Evolutionary conservation across 345 rosid genomes (phyloP), one percentile per base, ranked within the genome.

Genomic region (thale cress (Arabidopsis thaliana)): DNA sequence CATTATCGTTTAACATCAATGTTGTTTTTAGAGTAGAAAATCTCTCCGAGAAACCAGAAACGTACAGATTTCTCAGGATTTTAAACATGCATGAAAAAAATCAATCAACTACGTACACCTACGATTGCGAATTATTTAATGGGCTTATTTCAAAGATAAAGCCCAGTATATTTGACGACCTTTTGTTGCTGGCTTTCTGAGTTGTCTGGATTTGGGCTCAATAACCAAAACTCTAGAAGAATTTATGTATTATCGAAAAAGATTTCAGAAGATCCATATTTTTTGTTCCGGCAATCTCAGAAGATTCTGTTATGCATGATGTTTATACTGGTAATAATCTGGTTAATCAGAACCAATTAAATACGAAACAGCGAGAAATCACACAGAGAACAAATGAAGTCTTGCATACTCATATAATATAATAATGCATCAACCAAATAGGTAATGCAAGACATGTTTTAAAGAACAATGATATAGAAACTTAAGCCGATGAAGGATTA

Each of bases 81-180:
- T 49, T n/a, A 46, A 46, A 46, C 22, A n/a, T n/a, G 23, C 50
- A 46, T 46, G 22, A n/a, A 22, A 45, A 44, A 44, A 12, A 44
- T 46, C 6, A 46, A 46, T 14, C 50, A 41, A 41, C 49, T 14
- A 44, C 30, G 30, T 28, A 28, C 20, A 4, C 25, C 44, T 20
- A 36, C 71, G 20, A 16, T 16, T 16, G 20, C 20, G 0, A 42
- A 57, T 32, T 45, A 0, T 1, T 28, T 10, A 33, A 55, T 72
- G 61, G 76, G 69, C 76, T 62, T 51, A 48, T 36, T 11, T 60
- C 13, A 41, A 62, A 52, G 49, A 40, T 28, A 52, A 72, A 52
- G 45, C 37, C 55, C 36, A 51, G 8, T 6, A 12, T 12, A 32
- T 10, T 44, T 9, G n/a, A 37, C 5, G 11, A 32, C 9, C 1